Evolutionary conservation across 768 basidiomycete genomes (phyloP), one percentile per base, ranked within the genome.

Genomic region (Calvatia gigantea): DNA sequence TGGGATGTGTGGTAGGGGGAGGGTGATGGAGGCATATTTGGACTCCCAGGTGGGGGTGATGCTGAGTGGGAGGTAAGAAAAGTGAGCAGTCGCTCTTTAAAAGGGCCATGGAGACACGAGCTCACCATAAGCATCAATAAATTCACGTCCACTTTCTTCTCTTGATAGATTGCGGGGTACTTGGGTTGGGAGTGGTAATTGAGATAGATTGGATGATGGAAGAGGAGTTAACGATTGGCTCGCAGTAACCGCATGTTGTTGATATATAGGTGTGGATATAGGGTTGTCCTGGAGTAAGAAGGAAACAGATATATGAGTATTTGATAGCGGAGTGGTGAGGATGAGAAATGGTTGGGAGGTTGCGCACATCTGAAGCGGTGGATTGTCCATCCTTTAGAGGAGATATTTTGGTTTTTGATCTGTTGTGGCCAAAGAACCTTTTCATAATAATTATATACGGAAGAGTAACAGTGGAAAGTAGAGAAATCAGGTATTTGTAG

Each of bases 391-490:
- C 73, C 58, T 64, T 73, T 57, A 63, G 63, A 51, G 47, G 57
- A 17, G 56, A 57, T 65, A 77, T 82, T 53, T 64, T 60, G 42
- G 55, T 57, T 65, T 70, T 69, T 56, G 62, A 64, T 62, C 81
- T 85, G 65, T 74, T 76, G 51, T 78, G 71, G 23, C 73, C 72
- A 56, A 87, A 86, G 39, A 87, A 68, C 70, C 78, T 85, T 73
- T 80, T 85, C 84, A 85, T 86, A 47, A 57, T 64, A n/a, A n/a
- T n/a, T n/a, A n/a, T 32, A 38, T 2, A 54, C 51, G 17, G 38
- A 52, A 31, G 45, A 35, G 35, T 29, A 2, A 44, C 17, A 12
- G 32, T 14, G 15, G 46, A 37, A 37, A 42, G 42, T 17, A 43
- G 31, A 27, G 29, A n/a, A n/a, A 48, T 44, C 28, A n/a, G 35